Conservation (phyloP, 2,329 filamentous ascomycete genomes). For the Sporothrix phasma region DNA sequence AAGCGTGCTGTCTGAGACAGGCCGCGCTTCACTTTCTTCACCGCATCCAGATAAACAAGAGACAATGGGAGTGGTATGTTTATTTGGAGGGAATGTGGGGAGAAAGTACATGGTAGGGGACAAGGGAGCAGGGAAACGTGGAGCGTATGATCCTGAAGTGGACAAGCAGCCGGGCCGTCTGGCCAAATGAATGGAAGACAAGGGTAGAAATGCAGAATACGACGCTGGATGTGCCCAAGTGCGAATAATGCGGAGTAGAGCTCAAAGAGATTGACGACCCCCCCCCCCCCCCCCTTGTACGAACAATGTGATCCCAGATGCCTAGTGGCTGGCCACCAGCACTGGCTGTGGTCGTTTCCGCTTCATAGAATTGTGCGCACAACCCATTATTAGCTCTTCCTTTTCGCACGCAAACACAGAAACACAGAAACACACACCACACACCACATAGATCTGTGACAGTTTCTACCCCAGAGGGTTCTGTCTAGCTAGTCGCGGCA, state of each 20-base stretch:
- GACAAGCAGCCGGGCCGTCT: conserved; percentile 1
- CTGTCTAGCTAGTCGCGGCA: no score
- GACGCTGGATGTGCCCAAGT: no score
- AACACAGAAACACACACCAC: no score
- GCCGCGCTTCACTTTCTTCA: background rate
- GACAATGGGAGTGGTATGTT: background rate
- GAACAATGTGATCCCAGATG: no score
- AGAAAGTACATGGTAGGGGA: background rate
- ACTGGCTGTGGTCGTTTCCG: background rate
- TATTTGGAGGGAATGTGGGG: background rate
- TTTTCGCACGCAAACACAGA: no score
- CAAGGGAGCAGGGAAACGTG: background rate
- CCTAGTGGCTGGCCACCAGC: background rate
- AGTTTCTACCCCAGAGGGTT: no score
- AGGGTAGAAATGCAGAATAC: background rate
- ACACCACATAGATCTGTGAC: no score
- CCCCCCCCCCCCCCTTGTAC: no score
- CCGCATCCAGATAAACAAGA: background rate
- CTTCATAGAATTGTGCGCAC: background rate
- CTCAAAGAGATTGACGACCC: no score
- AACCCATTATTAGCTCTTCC: no score
- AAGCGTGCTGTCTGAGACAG: background rate
- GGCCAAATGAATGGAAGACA: background rate
- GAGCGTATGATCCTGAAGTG: background rate
- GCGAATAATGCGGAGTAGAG: no score